Base-by-base conservation (phyloP, 2,329 filamentous ascomycete species). In the Hypoxylon sp. region DNA sequence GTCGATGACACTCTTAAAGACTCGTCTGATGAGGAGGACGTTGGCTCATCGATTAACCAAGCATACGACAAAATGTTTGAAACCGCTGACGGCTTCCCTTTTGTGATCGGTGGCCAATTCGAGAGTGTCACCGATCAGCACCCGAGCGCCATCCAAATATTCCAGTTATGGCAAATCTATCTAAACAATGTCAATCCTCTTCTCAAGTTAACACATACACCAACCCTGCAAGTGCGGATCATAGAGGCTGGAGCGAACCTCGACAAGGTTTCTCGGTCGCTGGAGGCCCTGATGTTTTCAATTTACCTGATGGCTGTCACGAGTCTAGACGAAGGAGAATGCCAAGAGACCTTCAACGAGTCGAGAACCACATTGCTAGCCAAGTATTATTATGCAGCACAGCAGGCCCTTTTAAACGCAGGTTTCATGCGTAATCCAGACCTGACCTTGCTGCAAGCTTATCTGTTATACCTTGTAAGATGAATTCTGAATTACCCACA, bases 141-240 rank as follows among this genome's bases (percentile, higher is more conserved):
- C 69, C 88, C 88, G 8, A 77, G 85, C 1, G 81, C 85, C 25
- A 85, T 89, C 20, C 87, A 89, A 64, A 89, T 90, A 59, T 86
- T 90, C 66, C 85, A 88, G 71, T 81, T 91, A 17, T 93, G 91
- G 90, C 90, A 92, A 77, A 84, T 88, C 14, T 93, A 91, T 75
- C 84, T 92, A 46, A 86, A 89, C 69, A 92, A 92, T 73, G 87
- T 92, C 72, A 89, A 92, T 72, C 89, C 90, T 0, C 76, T 93
- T 5, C 82, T 92, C 51, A 92, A 92, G 74, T 83, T 92, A 62
- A 90, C 88, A 0, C 91, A 93, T 74, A 86, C 88, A 0, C 89
- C 90, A 0, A 91, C 86, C 1, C 80, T 92, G 0, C 90, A 92
- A 75, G 82, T 81, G n/a, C 85, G 86, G 58, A 85, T 93, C 42